phyloP scores from a whole-genome alignment of 202 grass and related monocot species.

The Setaria italica region DNA sequence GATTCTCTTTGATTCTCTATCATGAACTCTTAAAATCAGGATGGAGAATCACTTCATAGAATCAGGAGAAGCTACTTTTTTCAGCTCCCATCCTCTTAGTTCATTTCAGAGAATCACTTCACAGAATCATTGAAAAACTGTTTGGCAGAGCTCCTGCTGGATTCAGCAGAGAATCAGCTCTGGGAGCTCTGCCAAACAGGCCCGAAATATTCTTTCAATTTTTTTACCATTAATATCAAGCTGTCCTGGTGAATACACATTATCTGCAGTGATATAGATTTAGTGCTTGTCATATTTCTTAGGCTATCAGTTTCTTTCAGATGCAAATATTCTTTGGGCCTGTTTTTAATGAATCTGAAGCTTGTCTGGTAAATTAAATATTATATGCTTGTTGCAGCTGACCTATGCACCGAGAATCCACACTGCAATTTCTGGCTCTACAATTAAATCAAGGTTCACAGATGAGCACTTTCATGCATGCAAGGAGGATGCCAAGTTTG shows the following conservation, averaged over 20 bases:
- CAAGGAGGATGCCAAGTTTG: constrained; percentile 71
- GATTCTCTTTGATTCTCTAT: too few relatives aligned
- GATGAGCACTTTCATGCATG: constrained; percentile 75
- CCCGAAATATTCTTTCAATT: not conserved
- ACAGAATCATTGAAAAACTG: too few relatives aligned
- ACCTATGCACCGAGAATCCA: constrained; percentile 86
- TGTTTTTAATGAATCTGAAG: constrained; percentile 35
- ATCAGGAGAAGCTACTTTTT: too few relatives aligned
- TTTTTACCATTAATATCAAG: constrained; percentile 12
- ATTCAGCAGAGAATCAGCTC: too few relatives aligned
- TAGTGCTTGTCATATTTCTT: constrained; percentile 42
- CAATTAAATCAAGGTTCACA: constrained; percentile 64
- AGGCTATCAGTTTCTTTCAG: constrained; percentile 33
- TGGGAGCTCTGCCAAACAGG: too few relatives aligned
- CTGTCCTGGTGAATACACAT: constrained; percentile 29
- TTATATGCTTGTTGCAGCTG: constrained; percentile 66
- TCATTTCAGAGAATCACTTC: too few relatives aligned
- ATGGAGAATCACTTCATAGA: too few relatives aligned
- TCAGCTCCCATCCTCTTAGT: too few relatives aligned
- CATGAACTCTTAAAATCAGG: too few relatives aligned
- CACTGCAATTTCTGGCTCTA: constrained; percentile 51
- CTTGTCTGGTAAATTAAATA: constrained; percentile 25
- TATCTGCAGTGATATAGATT: constrained; percentile 13
- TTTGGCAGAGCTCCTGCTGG: too few relatives aligned
- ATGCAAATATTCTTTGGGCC: constrained; percentile 30